Conservation (phyloP, 441 rosid genomes). For the Pelargonium cotyledonis region DNA sequence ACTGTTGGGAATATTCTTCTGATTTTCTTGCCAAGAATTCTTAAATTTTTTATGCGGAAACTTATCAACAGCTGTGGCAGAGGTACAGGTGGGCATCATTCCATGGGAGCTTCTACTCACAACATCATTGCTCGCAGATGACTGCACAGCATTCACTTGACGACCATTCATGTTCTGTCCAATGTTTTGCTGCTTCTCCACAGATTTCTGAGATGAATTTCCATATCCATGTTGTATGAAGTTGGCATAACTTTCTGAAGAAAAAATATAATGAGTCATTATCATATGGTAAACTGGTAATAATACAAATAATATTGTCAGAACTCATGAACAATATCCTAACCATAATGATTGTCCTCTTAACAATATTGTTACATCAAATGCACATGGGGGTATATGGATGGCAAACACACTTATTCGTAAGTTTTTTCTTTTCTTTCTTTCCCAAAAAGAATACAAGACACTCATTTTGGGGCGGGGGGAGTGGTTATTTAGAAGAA, state of each 20-base stretch:
- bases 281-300: not conserved
- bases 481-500: not conserved
- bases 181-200: not conserved
- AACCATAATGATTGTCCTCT: too few relatives aligned
- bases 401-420: too few relatives aligned
- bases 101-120: not conserved
- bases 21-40: not conserved
- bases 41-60: not conserved
- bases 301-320: not conserved
- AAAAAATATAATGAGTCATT: not conserved
- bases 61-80: not conserved
- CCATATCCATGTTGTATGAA: not conserved
- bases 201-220: not conserved
- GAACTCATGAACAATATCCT: not conserved
- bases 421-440: too few relatives aligned
- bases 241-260: not conserved
- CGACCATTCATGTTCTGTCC: not conserved
- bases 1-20: not conserved
- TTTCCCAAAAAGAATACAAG: too few relatives aligned
- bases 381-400: too few relatives aligned
- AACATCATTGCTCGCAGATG: not conserved
- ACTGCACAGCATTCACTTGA: not conserved
- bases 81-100: not conserved
- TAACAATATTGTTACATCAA: too few relatives aligned
- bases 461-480: too few relatives aligned